Conservation (phyloP, 169 alveolate genomes). For the Prorocentrum cordatum region DNA sequence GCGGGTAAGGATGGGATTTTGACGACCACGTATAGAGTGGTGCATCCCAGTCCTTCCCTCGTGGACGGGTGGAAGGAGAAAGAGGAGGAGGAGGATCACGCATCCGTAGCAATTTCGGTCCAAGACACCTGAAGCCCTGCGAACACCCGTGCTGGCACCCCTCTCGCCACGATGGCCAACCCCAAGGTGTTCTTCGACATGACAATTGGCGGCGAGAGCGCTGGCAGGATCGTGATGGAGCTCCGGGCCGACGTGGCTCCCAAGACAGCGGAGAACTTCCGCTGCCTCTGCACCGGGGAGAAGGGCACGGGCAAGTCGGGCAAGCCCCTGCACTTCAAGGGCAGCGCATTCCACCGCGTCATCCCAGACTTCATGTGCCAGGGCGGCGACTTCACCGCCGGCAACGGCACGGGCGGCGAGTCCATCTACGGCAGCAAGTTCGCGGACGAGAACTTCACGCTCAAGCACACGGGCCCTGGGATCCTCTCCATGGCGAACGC, state of each 20-base stretch:
- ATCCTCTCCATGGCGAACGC: constrained; percentile 92
- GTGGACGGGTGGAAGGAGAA: too few relatives aligned
- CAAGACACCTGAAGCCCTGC: too few relatives aligned
- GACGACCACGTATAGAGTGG: too few relatives aligned
- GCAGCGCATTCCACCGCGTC: constrained; percentile 90
- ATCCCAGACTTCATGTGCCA: constrained; percentile 93
- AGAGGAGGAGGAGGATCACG: too few relatives aligned
- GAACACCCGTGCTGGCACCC: too few relatives aligned
- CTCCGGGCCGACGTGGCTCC: constrained; percentile 92
- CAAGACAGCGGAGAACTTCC: constrained; percentile 95
- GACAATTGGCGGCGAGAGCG: constrained; percentile 79
- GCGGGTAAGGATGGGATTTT: too few relatives aligned
- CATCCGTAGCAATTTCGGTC: too few relatives aligned
- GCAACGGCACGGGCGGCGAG: constrained; percentile 80
- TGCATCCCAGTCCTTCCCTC: too few relatives aligned
- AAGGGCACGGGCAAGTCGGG: constrained; percentile 71
- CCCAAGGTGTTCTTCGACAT: constrained; percentile 88
- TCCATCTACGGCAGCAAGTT: constrained; percentile 91
- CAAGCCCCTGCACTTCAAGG: constrained; percentile 85
- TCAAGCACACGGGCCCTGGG: constrained; percentile 73
- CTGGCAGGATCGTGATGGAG: constrained; percentile 90
- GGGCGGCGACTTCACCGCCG: constrained; percentile 94
- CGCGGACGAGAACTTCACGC: constrained; percentile 91
- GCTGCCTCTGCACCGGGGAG: constrained; percentile 96
- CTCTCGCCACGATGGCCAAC: constrained; percentile 75